Evolutionary conservation across 1,284 basidiomycete genomes (phyloP), one percentile per base, ranked within the genome.

Genomic region (Mycena sp.): DNA sequence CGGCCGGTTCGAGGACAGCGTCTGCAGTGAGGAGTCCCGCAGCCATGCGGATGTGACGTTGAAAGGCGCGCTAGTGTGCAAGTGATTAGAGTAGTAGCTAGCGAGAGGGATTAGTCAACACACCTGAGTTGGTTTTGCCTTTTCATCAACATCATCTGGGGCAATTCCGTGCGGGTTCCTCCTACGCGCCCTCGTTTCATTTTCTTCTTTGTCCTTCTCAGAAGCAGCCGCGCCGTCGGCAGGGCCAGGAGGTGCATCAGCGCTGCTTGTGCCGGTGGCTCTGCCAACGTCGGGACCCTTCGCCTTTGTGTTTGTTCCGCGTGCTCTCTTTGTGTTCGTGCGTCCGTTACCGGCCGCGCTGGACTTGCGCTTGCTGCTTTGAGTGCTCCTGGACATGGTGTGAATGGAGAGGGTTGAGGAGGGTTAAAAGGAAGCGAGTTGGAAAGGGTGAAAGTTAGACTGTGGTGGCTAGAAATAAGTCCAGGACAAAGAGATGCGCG

Each of bases 41-140:
- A 10, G 53, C 41, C 53, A 55, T 55, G 6, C 41, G 53, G 21
- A 45, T 55, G 53, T 55, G 53, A n/a, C 41, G 53, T 16, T 55
- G 53, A 29, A 55, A 55, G 23, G 53, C 53, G 17, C 53, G 53
- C 53, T 55, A 37, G n/a, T n/a, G n/a, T n/a, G n/a, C n/a, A n/a
- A n/a, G n/a, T n/a, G n/a, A n/a, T n/a, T n/a, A n/a, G n/a, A n/a
- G n/a, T n/a, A n/a, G n/a, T n/a, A n/a, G n/a, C n/a, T n/a, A n/a
- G n/a, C n/a, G n/a, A n/a, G n/a, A n/a, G n/a, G n/a, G n/a, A n/a
- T n/a, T n/a, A n/a, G n/a, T n/a, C n/a, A n/a, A n/a, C n/a, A n/a
- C n/a, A n/a, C n/a, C n/a, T n/a, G n/a, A n/a, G n/a, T n/a, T n/a
- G n/a, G n/a, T n/a, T n/a, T n/a, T n/a, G n/a, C n/a, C n/a, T n/a